phyloP scores from a whole-genome alignment of 169 alveolate genomes.

The Plasmodium coatneyi region DNA sequence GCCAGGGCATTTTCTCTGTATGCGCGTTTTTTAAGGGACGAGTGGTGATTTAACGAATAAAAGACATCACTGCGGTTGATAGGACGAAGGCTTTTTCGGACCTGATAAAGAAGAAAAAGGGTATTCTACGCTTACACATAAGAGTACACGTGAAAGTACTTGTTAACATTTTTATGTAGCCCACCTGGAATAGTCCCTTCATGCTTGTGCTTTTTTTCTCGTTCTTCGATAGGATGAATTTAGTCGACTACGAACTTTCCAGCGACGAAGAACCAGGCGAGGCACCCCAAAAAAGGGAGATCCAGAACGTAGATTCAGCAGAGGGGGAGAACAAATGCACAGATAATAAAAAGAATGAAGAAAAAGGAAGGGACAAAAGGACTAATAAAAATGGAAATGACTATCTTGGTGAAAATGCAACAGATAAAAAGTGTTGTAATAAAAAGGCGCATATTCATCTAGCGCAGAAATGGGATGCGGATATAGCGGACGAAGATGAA shows the following conservation, averaged over 20 bases:
- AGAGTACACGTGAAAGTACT: not conserved
- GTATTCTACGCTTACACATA: not conserved
- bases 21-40: not conserved
- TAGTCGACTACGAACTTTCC: slow-evolving; percentile 72
- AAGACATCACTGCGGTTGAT: not conserved
- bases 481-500: not conserved
- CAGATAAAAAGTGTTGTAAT: not conserved
- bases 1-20: not conserved
- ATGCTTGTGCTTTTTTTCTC: not conserved
- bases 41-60: not conserved
- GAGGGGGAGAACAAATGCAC: not conserved
- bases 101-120: not conserved
- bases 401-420: not conserved
- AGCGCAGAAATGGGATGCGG: not conserved
- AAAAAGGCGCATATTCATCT: not conserved
- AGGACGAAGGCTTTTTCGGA: not conserved
- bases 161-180: not conserved
- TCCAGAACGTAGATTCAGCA: not conserved
- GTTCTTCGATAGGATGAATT: slow-evolving; percentile 35
- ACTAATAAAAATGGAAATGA: not conserved
- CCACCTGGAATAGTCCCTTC: not conserved
- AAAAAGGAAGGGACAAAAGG: not conserved
- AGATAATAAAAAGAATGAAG: not conserved
- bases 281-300: not conserved
- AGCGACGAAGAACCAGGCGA: slow-evolving; percentile 52